A percentile compares a stretch with the other conserved stretches of the same genome.
phyloP scores from a whole-genome alignment of 2,329 filamentous ascomycete species.

The Scopulariopsis brevicaulis region DNA sequence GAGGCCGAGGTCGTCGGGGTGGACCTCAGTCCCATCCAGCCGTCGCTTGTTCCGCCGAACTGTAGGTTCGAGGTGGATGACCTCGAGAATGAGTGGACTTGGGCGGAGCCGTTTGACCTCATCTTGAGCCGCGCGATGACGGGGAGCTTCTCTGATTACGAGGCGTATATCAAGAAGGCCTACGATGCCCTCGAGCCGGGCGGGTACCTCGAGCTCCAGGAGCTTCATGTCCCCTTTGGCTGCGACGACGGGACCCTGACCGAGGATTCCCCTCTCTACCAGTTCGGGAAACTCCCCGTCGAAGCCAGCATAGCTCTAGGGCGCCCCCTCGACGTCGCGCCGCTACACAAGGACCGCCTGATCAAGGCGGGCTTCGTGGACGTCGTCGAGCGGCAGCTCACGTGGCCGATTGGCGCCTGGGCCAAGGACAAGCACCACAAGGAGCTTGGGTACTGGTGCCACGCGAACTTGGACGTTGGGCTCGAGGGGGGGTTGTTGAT shows the following conservation, averaged over 20 bases:
- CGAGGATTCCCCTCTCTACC: not conserved
- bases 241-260: conserved; percentile 10
- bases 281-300: conserved; percentile 12
- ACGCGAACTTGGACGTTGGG: conserved; percentile 8
- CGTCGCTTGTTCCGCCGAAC: conserved; percentile 11
- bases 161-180: conserved; percentile 21
- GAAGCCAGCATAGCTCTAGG: conserved; percentile 22
- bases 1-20: conserved; percentile 8
- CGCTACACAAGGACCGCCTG: conserved; percentile 18
- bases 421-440: conserved; percentile 26
- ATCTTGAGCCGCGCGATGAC: conserved; percentile 20
- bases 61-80: conserved; percentile 12
- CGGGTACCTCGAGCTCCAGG: conserved; percentile 13
- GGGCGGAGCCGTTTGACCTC: conserved; percentile 12
- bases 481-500: conserved; percentile 18
- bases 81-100: conserved; percentile 13
- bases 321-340: conserved; percentile 23
- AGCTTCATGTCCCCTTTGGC: conserved; percentile 8
- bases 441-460: conserved; percentile 23
- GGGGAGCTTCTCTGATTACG: conserved; percentile 15
- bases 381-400: not conserved
- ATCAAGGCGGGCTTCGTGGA: not conserved
- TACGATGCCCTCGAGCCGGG: conserved; percentile 16
- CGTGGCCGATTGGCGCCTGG: not conserved
- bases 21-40: conserved; percentile 12